phyloP scores from a whole-genome alignment of 768 basidiomycete genomes.

The Lactifluus subvellereus region DNA sequence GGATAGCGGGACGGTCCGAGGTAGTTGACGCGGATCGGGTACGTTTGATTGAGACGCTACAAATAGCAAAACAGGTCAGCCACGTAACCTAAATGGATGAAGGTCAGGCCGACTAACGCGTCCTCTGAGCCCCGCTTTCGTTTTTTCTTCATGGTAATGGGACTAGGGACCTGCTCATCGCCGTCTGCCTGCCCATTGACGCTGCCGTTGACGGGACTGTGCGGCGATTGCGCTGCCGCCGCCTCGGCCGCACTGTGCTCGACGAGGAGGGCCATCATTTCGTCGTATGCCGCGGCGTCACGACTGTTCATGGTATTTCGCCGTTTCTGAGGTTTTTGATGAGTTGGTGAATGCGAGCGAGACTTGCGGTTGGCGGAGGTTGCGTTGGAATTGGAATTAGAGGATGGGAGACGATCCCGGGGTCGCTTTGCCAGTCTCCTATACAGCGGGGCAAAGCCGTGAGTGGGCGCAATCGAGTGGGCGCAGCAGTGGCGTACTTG shows the following conservation, averaged over 20 bases:
- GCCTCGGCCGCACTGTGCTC: conserved; percentile 71
- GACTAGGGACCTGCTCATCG: conserved; percentile 45
- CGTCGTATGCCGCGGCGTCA: conserved; percentile 82
- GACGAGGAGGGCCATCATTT: conserved; percentile 51
- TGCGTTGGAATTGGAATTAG: conserved; percentile 32
- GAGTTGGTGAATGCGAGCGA: conserved; percentile 67
- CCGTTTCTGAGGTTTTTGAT: conserved; percentile 68
- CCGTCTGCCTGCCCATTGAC: conserved; percentile 37
- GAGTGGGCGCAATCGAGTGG: conserved; percentile 22
- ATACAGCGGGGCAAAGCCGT: conserved; percentile 6
- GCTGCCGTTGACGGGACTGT: conserved; percentile 31
- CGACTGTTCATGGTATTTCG: conserved; percentile 98
- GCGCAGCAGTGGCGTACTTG: conserved; percentile 46
- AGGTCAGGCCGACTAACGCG: conserved; percentile 40
- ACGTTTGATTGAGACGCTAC: conserved; percentile 57
- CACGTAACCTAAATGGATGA: conserved; percentile 15
- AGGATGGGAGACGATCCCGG: conserved; percentile 52
- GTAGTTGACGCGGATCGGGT: conserved; percentile 69
- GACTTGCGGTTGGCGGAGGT: conserved; percentile 48
- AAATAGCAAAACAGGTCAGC: conserved; percentile 5
- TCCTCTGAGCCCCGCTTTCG: conserved; percentile 75
- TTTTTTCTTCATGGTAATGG: conserved; percentile 50
- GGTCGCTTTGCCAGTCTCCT: conserved; percentile 68
- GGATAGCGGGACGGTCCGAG: conserved; percentile 50
- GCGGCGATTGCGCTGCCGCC: conserved; percentile 51